These are phyloP conservation scores for Dictyophora rubrovolvata DNA, from an alignment of 768 basidiomycete genomes.

Conservation along the genomic window DNA sequence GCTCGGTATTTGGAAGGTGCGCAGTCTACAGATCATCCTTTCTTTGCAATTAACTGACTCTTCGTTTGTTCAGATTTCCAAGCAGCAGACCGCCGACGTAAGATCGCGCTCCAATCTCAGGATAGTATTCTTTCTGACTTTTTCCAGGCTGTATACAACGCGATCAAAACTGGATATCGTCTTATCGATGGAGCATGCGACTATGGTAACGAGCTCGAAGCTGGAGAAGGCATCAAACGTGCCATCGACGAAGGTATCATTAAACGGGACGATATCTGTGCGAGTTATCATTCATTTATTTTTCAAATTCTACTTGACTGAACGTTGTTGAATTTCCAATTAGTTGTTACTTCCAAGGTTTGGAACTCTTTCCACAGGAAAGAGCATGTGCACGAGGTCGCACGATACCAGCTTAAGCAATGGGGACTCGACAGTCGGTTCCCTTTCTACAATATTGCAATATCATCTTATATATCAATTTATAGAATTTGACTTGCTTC, in stretches of 20 bases:
- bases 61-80: slow-evolving; percentile 4
- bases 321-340: background rate
- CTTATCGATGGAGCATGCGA: slow-evolving; percentile 81
- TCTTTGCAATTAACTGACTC: background rate
- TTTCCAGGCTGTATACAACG: slow-evolving; percentile 64
- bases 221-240: slow-evolving; percentile 64
- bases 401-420: slow-evolving; percentile 56
- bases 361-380: slow-evolving; percentile 83
- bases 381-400: slow-evolving; percentile 39
- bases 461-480: background rate
- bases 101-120: background rate
- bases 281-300: slow-evolving; percentile 21
- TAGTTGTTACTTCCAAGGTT: slow-evolving; percentile 83
- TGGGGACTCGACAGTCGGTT: slow-evolving; percentile 64
- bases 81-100: slow-evolving; percentile 9
- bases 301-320: background rate
- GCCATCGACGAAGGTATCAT: slow-evolving; percentile 78
- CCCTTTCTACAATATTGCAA: slow-evolving; percentile 13
- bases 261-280: slow-evolving; percentile 80
- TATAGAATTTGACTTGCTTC: slow-evolving; percentile 59
- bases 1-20: slow-evolving; percentile 64
- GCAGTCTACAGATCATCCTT: background rate
- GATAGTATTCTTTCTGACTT: background rate
- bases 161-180: slow-evolving; percentile 79
- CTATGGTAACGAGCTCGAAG: slow-evolving; percentile 86